Base-by-base conservation (phyloP, 768 basidiomycete species). In the Calocybe indica region DNA sequence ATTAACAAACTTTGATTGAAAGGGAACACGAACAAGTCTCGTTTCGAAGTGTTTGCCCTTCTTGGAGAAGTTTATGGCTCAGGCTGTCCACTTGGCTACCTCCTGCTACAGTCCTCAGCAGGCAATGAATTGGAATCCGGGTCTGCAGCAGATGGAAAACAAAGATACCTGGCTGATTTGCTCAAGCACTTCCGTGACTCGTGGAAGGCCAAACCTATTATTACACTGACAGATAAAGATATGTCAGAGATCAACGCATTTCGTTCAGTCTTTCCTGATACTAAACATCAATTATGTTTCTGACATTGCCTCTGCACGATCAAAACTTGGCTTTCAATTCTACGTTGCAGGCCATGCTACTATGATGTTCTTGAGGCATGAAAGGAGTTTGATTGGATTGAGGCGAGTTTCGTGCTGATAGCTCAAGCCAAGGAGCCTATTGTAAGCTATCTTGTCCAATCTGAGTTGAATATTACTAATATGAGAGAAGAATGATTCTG, bases 231-330 rank as follows among this genome's bases (percentile, higher is more conserved):
- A 4, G 62, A 67, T 52, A 68, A 68, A 41, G 60, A 67, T 41
- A 53, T 46, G 47, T 49, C 63, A 0, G 66, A 68, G 40, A 68
- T 72, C 40, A 64, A 67, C 48, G 63, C 65, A 1, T 63, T 62
- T 48, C 44, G 43, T 0, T 46, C 43, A 7, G 31, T 31, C 10
- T 7, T 41, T 13, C 40, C 40, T 41, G 40, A 8, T 41, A 31
- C 40, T 11, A 40, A 40, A 28, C 65, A 68, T 32, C 69, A 68
- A 46, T 48, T 72, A 0, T 72, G 68, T 49, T 66, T 64, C 38
- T 71, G 69, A 68, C 66, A 66, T 45, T 49, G 50, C 5, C 45
- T 66, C 29, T 40, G 51, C 9, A 51, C 50, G 2, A 36, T 64
- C 15, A 65, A 62, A 34, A 41, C n/a, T n/a, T n/a, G n/a, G n/a